phyloP scores from a whole-genome alignment of 805 yeast species.

The Candida endomychidarum region DNA sequence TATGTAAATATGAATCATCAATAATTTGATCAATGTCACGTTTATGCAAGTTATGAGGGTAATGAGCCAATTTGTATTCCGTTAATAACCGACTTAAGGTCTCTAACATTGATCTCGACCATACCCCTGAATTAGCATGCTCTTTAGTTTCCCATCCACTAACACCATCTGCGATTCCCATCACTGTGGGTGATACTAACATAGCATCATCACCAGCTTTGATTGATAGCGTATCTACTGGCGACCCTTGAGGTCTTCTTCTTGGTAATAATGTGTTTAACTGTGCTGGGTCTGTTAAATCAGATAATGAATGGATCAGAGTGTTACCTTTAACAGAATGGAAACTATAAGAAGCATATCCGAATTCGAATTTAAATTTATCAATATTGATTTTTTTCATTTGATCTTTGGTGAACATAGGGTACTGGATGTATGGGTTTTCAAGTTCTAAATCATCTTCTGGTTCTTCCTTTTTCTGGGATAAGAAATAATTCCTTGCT shows the following conservation, averaged over 20 bases:
- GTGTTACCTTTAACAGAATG: constrained; percentile 43
- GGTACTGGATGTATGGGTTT: constrained; percentile 42
- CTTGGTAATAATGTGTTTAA: constrained; percentile 47
- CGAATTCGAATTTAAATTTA: constrained; percentile 43
- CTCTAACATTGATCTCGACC: constrained; percentile 54
- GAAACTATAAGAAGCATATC: constrained; percentile 48
- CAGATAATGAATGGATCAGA: constrained; percentile 48
- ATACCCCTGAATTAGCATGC: constrained; percentile 48
- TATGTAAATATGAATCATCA: constrained; percentile 49
- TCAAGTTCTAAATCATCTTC: constrained; percentile 23
- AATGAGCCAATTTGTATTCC: constrained; percentile 41
- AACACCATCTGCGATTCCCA: constrained; percentile 59
- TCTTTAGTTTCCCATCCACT: constrained; percentile 52
- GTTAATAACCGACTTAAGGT: constrained; percentile 47
- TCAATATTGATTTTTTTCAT: constrained; percentile 37
- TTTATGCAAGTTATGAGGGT: constrained; percentile 38
- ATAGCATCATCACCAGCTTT: constrained; percentile 60
- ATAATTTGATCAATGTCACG: constrained; percentile 43
- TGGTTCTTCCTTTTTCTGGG: constrained; percentile 16
- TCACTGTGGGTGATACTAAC: constrained; percentile 51
- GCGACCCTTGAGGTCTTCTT: constrained; percentile 52
- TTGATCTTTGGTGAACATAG: constrained; percentile 40
- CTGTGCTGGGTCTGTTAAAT: constrained; percentile 49
- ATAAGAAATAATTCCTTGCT: constrained; percentile 22
- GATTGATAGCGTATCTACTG: constrained; percentile 50